Evolutionary conservation across 306 rosid genomes (phyloP).

Genomic region (Acacia crassicarpa): DNA sequence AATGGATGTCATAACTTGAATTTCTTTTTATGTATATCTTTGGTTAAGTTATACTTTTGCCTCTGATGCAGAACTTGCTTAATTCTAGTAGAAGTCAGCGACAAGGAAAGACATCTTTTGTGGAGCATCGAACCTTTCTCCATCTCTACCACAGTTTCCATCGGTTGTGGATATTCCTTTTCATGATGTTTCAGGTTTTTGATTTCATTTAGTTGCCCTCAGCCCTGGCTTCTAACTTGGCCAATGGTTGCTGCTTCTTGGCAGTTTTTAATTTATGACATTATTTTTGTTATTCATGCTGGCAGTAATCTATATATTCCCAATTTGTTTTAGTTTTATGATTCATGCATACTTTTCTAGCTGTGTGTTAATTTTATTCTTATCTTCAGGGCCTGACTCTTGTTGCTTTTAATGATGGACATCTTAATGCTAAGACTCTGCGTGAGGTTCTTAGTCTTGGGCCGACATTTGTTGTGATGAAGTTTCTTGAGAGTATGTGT

Average conservation of each 20-base stretch:
- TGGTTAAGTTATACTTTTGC: conserved; percentile 5
- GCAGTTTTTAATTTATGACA: not conserved
- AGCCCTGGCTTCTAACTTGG: not conserved
- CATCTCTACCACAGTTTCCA: conserved; percentile 97
- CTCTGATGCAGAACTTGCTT: conserved; percentile 52
- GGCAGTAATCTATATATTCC: not conserved
- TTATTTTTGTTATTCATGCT: not conserved
- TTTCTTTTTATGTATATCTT: conserved; percentile 7
- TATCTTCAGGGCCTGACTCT: conserved; percentile 71
- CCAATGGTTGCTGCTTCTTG: conserved; percentile 3
- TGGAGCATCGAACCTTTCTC: conserved; percentile 92
- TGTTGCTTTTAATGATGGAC: conserved; percentile 75
- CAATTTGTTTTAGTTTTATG: conserved; percentile 11
- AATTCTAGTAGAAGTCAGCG: conserved; percentile 54
- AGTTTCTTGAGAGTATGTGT: conserved; percentile 81
- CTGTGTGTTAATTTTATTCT: conserved; percentile 2
- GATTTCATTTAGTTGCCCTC: not conserved
- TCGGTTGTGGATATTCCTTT: conserved; percentile 91
- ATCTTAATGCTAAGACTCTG: conserved; percentile 64
- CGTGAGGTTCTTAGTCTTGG: conserved; percentile 90
- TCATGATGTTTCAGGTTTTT: conserved; percentile 96
- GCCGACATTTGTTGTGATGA: conserved; percentile 90
- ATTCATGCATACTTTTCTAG: not conserved
- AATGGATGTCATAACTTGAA: conserved; percentile 12
- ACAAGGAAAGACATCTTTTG: conserved; percentile 93